Conservation (phyloP, 1,139 yeast genomes). For the Schizosaccharomyces versatilis region DNA sequence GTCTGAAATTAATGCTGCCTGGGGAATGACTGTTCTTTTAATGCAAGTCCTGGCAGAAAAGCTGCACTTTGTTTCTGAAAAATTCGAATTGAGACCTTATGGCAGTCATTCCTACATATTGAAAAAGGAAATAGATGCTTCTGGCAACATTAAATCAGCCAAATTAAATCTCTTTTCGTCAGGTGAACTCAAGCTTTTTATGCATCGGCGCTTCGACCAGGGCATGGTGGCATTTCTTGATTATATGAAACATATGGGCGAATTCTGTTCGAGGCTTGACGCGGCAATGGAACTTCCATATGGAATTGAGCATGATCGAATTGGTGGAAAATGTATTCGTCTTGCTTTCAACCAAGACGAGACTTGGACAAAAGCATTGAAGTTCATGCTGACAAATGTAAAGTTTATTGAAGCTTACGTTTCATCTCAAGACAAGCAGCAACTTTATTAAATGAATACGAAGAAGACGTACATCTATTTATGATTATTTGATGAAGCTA, state of each 20-base stretch:
- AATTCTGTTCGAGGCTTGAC: conserved; percentile 28
- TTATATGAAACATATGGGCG: conserved; percentile 36
- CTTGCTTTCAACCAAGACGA: conserved; percentile 40
- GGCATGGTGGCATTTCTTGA: conserved; percentile 59
- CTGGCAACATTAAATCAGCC: conserved; percentile 13
- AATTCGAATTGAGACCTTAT: conserved; percentile 52
- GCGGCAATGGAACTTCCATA: conserved; percentile 39
- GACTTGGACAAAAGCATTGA: conserved; percentile 72
- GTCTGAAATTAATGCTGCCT: conserved; percentile 81
- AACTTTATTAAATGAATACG: background rate
- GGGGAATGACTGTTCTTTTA: conserved; percentile 62
- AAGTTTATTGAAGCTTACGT: conserved; percentile 14
- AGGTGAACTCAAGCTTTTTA: conserved; percentile 47
- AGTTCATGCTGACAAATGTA: conserved; percentile 46
- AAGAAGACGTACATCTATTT: background rate
- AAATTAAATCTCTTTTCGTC: conserved; percentile 32
- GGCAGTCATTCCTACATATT: conserved; percentile 71
- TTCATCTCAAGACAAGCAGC: background rate
- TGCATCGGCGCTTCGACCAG: conserved; percentile 46
- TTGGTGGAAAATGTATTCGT: conserved; percentile 58
- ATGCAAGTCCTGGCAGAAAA: conserved; percentile 42
- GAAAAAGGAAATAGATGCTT: conserved; percentile 26
- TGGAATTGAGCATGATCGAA: conserved; percentile 35
- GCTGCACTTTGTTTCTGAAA: conserved; percentile 32
- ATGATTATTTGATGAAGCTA: background rate